Percentiles rank a stretch among this genome's conserved stretches.
These are phyloP conservation scores for Dacryopinax primogenitus DNA, from an alignment of 768 basidiomycete species.

Conservation along the genomic window DNA sequence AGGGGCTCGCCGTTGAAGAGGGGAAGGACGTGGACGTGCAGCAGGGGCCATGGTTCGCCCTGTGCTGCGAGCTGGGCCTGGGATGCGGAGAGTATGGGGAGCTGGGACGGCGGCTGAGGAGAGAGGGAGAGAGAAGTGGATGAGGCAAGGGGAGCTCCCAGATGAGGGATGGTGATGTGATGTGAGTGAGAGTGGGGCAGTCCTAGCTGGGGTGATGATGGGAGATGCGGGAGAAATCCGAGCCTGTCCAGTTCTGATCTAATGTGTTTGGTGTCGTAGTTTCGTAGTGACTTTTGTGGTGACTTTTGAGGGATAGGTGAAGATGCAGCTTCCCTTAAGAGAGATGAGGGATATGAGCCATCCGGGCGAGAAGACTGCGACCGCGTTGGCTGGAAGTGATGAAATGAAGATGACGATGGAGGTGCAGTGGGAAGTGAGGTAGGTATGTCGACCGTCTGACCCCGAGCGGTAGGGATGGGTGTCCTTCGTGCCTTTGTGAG, in stretches of 20 bases:
- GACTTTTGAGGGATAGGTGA: slow-evolving; percentile 6
- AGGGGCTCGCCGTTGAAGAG: slow-evolving; percentile 85
- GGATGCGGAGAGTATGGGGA: not conserved
- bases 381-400: not conserved
- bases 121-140: slow-evolving; percentile 32
- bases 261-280: slow-evolving; percentile 68
- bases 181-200: slow-evolving; percentile 14
- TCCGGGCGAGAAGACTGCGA: slow-evolving; percentile 1
- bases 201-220: slow-evolving; percentile 22
- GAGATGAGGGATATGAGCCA: not conserved
- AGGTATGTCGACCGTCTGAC: not conserved
- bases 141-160: slow-evolving; percentile 35
- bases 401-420: not conserved
- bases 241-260: slow-evolving; percentile 77
- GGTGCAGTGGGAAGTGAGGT: not conserved
- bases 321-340: not conserved
- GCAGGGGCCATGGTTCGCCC: slow-evolving; percentile 65
- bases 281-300: slow-evolving; percentile 43
- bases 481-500: not conserved
- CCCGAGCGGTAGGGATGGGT: not conserved
- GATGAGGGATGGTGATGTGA: slow-evolving; percentile 12
- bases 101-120: slow-evolving; percentile 5
- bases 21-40: slow-evolving; percentile 80
- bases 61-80: slow-evolving; percentile 10
- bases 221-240: slow-evolving; percentile 37